Evolutionary conservation across 108 stramenopile species (phyloP), one percentile per base, ranked within the genome.

Genomic region (Cyclotella baltica): DNA sequence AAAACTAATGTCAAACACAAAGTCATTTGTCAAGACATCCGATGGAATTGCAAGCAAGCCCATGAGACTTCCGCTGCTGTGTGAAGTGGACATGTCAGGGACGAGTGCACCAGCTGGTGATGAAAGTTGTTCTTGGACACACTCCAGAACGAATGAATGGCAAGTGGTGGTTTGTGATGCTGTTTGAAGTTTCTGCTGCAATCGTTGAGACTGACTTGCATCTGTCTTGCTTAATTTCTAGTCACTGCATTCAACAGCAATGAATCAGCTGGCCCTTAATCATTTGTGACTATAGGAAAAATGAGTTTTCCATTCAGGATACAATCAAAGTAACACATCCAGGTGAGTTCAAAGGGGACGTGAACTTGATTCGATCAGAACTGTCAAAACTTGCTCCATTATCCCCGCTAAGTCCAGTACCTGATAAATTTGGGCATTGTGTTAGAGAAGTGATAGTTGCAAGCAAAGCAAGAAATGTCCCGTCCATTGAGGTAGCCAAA

Each of bases 381-480:
- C 90, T 96, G 11, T 88, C 92, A 62, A 82, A 81, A 37, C 85
- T 96, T 11, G 66, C 30, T 85, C 75, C 18, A 87, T 96, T 94
- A 27, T 73, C 77, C 16, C 56, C 87, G 8, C 38, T 34, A 29
- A 68, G 57, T 30, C 33, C 50, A 28, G 38, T 53, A 61, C 82
- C 83, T 34, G 71, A 65, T 38, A 50, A 61, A 18, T 79, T 78
- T 51, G 63, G 80, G 2, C 82, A 76, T 23, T 95, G 94, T 63
- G 30, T 72, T 4, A 93, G 92, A 91, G 47, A 62, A 35, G 75
- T 96, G 15, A 92, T 83, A 27, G 94, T 96, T 48, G 89, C 87
- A 47, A 85, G 85, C 47, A 93, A 92, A 69, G 88, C 93, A 11
- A 93, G 95, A 33, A 38, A 85, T 62, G 66, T 83, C 2, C 75